A percentile compares a stretch with the other conserved stretches of the same genome.
Conservation (phyloP, 192 early-diverging fungal genomes). For the Chytriomyces hyalinus region DNA sequence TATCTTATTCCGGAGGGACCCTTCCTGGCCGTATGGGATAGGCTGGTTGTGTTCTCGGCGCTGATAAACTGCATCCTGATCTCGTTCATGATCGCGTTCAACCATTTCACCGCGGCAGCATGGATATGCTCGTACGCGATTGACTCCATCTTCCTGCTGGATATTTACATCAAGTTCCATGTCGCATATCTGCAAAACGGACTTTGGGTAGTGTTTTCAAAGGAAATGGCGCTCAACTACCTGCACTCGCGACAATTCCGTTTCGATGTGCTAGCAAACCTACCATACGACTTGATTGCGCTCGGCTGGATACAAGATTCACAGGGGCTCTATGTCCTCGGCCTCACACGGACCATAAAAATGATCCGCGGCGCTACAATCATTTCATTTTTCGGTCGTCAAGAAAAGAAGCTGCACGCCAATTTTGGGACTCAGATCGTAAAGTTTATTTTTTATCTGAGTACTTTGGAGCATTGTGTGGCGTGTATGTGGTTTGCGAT, state of each 20-base stretch:
- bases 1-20: constrained; percentile 56
- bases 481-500: constrained; percentile 55
- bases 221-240: constrained; percentile 59
- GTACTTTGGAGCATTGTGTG: constrained; percentile 48
- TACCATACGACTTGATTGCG: constrained; percentile 54
- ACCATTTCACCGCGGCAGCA: constrained; percentile 40
- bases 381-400: constrained; percentile 45
- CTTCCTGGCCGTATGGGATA: constrained; percentile 48
- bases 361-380: constrained; percentile 45
- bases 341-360: constrained; percentile 45
- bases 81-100: constrained; percentile 59
- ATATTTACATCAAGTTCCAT: constrained; percentile 61
- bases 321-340: constrained; percentile 39
- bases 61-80: constrained; percentile 49
- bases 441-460: constrained; percentile 52
- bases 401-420: constrained; percentile 57
- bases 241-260: constrained; percentile 47
- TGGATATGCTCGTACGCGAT: constrained; percentile 50
- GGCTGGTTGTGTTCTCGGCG: constrained; percentile 48
- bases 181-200: constrained; percentile 57
- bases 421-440: constrained; percentile 47
- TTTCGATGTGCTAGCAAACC: constrained; percentile 52
- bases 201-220: constrained; percentile 61
- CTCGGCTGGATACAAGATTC: constrained; percentile 38
- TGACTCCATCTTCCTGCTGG: constrained; percentile 50